These are phyloP conservation scores for Phialophora tarda DNA, from an alignment of 2,329 filamentous ascomycete genomes.

Conservation along the genomic window DNA sequence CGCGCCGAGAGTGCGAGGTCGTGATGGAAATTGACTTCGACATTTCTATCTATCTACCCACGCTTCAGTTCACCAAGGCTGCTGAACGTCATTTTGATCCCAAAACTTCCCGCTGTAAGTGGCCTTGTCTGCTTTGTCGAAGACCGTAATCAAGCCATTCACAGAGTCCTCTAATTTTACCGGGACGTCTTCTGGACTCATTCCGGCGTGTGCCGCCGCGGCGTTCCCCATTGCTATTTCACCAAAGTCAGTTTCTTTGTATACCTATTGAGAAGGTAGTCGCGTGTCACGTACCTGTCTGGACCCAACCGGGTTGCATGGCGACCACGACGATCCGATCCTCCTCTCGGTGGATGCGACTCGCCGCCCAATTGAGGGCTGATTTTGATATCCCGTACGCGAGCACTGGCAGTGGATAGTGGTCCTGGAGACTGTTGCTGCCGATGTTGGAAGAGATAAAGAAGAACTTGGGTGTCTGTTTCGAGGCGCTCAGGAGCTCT, in stretches of 20 bases:
- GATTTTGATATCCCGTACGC: constrained; percentile 41
- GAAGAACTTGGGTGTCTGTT: constrained; percentile 45
- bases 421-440: constrained; percentile 44
- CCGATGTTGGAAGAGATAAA: constrained; percentile 48
- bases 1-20: background rate
- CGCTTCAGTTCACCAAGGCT: constrained; percentile 24
- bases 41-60: constrained; percentile 2
- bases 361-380: constrained; percentile 37
- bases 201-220: constrained; percentile 19
- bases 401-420: constrained; percentile 26
- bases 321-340: constrained; percentile 39
- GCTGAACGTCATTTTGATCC: constrained; percentile 25
- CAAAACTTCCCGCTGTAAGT: constrained; percentile 32
- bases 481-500: constrained; percentile 44
- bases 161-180: constrained; percentile 30
- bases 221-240: constrained; percentile 36
- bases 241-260: constrained; percentile 34
- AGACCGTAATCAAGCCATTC: constrained; percentile 26
- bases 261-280: background rate
- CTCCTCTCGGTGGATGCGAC: constrained; percentile 39
- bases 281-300: constrained; percentile 33
- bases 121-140: constrained; percentile 31
- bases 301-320: constrained; percentile 45
- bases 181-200: constrained; percentile 27
- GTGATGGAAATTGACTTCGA: background rate